Base-by-base conservation (phyloP, 176 grass and related monocot species). In the Otatea glauca region DNA sequence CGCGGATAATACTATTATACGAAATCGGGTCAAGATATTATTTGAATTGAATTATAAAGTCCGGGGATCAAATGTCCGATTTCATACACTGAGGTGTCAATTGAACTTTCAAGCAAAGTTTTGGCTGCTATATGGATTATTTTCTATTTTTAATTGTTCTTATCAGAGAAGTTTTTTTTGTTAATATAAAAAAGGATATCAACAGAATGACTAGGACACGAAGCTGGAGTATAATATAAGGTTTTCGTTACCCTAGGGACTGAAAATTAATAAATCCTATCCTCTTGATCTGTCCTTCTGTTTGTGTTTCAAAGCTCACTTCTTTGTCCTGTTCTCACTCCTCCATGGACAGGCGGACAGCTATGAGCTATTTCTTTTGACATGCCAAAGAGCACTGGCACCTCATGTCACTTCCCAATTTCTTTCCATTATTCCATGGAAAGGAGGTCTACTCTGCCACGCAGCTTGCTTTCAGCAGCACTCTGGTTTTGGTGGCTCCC, bases 341-440 rank as follows among this genome's bases (percentile, higher is more conserved):
- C 47, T 65, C 8, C 45, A 38, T 25, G 66, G 23, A 72, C 56
- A 84, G n/a, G n/a, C n/a, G n/a, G n/a, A n/a, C n/a, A n/a, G n/a
- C n/a, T n/a, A n/a, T n/a, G n/a, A n/a, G 67, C 74, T 66, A 44
- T 50, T 20, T 39, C 39, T 65, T 79, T 6, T 7, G 67, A 45
- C 74, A 67, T n/a, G 39, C 37, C 23, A 71, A 27, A 70, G 65
- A 61, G 16, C 65, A 63, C 64, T 16, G 17, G 9, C 75, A 79
- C 38, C 45, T 79, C 23, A 79, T 74, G 27, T 66, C 81, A 79
- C 67, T 21, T 39, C 56, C 2, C 34, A 65, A 65, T 78, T 78
- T 83, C 58, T 72, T 83, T 1, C 34, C 3, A 34, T 1, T 34
- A 72, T 73, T 84, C 50, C 78, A 69, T 60, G 39, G 20, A 65